A percentile compares a stretch with the other conserved stretches of the same genome.
Conservation (phyloP, 164 flowering plant species). For the Paratinospora sagittata region DNA sequence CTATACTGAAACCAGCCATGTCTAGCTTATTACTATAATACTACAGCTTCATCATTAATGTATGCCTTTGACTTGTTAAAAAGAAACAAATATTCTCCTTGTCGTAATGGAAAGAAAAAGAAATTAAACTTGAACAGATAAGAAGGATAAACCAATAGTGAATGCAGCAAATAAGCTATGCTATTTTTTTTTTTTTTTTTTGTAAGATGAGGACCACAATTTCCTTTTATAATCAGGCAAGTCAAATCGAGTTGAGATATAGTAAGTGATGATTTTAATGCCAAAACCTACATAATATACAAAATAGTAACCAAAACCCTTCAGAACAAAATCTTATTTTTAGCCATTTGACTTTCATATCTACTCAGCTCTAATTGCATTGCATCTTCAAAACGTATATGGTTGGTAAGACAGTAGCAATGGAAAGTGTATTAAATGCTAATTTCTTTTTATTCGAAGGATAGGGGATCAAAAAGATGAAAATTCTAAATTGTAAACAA, state of each 20-base stretch:
- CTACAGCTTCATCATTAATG: too few species aligned
- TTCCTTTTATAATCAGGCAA: background rate
- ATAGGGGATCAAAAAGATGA: background rate
- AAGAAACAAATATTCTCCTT: too few species aligned
- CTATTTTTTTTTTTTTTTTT: background rate
- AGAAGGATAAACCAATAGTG: background rate
- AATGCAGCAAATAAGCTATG: background rate
- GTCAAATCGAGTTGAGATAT: background rate
- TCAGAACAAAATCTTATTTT: background rate
- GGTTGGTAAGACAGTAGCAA: background rate
- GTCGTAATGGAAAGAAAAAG: too few species aligned
- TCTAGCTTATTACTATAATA: too few species aligned
- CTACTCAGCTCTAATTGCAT: background rate
- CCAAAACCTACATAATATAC: background rate
- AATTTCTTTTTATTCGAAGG: background rate
- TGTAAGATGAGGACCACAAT: background rate
- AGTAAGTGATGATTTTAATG: background rate
- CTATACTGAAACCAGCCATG: too few species aligned
- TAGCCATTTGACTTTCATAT: background rate
- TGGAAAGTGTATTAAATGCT: background rate
- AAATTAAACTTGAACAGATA: background rate
- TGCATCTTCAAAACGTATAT: background rate
- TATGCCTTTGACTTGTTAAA: too few species aligned
- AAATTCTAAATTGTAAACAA: conserved; percentile 8
- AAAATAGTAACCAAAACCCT: background rate